Percentiles rank a stretch among this genome's conserved stretches.
These are phyloP conservation scores for Moesziomyces sp. DNA, from an alignment of 1,284 basidiomycete species.

Conservation along the genomic window DNA sequence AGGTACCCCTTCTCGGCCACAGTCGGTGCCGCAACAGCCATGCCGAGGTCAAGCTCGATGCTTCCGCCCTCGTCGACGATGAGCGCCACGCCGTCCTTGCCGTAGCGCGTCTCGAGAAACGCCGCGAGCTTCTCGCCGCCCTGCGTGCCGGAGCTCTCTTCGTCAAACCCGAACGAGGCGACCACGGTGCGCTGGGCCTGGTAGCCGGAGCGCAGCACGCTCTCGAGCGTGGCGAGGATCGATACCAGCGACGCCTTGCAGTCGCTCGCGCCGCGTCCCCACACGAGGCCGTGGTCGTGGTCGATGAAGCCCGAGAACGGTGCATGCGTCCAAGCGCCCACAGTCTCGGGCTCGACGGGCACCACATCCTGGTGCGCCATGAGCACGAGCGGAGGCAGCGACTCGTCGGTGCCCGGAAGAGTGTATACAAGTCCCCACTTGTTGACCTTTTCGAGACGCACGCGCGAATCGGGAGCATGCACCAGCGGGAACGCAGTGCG, in stretches of 20 bases:
- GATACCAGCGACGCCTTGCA: slow-evolving; percentile 70
- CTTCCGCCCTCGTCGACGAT: slow-evolving; percentile 61
- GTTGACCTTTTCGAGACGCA: slow-evolving; percentile 70
- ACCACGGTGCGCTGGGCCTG: slow-evolving; percentile 71
- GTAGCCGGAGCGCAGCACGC: slow-evolving; percentile 69
- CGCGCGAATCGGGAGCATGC: slow-evolving; percentile 29
- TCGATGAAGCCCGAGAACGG: slow-evolving; percentile 71
- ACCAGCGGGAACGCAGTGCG: slow-evolving; percentile 31
- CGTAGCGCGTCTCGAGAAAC: slow-evolving; percentile 49
- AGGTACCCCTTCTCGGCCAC: slow-evolving; percentile 77
- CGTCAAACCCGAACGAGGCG: slow-evolving; percentile 77
- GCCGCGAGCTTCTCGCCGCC: slow-evolving; percentile 55
- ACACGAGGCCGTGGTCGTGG: slow-evolving; percentile 70
- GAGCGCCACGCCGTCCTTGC: slow-evolving; percentile 51
- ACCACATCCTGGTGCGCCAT: slow-evolving; percentile 76
- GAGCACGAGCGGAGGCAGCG: slow-evolving; percentile 76
- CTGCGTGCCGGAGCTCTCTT: slow-evolving; percentile 70
- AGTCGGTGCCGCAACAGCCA: slow-evolving; percentile 69
- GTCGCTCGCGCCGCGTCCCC: slow-evolving; percentile 68
- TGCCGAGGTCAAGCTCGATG: slow-evolving; percentile 39
- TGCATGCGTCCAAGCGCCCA: slow-evolving; percentile 70
- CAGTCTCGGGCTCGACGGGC: slow-evolving; percentile 71
- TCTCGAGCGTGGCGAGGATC: slow-evolving; percentile 71
- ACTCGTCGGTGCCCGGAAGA: slow-evolving; percentile 73
- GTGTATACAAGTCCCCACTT: slow-evolving; percentile 76